Evolutionary conservation across 805 yeast species (phyloP).

Genomic region (Hanseniaspora nectarophila): DNA sequence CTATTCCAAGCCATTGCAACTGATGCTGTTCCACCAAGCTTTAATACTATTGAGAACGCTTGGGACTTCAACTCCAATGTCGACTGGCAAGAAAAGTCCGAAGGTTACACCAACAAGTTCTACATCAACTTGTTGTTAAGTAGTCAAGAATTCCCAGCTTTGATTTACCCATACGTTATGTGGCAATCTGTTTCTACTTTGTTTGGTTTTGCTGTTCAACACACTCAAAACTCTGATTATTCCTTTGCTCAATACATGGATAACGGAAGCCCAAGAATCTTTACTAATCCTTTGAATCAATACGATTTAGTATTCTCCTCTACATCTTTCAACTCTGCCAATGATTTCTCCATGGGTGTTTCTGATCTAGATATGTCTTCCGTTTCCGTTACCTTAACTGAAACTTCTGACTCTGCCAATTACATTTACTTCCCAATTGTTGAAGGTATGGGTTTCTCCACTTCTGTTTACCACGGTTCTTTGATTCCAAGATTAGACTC

Average conservation of each 20-base stretch:
- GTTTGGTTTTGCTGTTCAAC: conserved; percentile 53
- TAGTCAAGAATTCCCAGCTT: conserved; percentile 42
- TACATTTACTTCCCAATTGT: conserved; percentile 40
- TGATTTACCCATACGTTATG: conserved; percentile 55
- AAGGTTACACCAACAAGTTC: conserved; percentile 66
- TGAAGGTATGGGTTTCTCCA: conserved; percentile 49
- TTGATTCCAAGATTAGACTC: conserved; percentile 38
- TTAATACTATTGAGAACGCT: conserved; percentile 36
- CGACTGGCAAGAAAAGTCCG: conserved; percentile 29
- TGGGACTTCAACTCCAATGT: conserved; percentile 39
- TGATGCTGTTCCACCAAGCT: conserved; percentile 35
- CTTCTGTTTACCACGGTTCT: conserved; percentile 40
- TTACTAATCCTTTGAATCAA: conserved; percentile 43
- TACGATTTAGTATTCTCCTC: conserved; percentile 50
- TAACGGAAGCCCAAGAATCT: conserved; percentile 34
- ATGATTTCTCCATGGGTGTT: conserved; percentile 33
- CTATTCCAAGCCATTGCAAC: conserved; percentile 42
- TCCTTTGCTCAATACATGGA: conserved; percentile 38
- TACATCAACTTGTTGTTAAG: conserved; percentile 53
- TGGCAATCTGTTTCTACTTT: conserved; percentile 40
- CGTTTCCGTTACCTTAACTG: conserved; percentile 34
- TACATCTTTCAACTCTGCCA: conserved; percentile 32
- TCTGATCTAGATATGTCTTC: conserved; percentile 42
- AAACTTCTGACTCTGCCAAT: conserved; percentile 24
- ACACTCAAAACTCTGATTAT: conserved; percentile 36